phyloP scores from a whole-genome alignment of 805 yeast species.

The Candida vartiovaarae region DNA sequence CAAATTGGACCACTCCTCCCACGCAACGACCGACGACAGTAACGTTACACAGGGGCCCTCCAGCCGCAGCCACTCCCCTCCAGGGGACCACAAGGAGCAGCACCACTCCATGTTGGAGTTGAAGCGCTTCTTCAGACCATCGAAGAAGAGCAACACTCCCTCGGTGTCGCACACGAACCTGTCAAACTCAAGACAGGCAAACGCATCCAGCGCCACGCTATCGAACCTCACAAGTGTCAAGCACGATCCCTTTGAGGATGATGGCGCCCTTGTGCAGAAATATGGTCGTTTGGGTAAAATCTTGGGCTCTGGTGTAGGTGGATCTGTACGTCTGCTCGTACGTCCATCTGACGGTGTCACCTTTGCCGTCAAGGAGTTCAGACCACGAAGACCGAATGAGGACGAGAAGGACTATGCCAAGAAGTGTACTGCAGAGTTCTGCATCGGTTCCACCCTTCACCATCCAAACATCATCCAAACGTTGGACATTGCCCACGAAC shows the following conservation, averaged over 20 bases:
- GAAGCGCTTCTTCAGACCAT: conserved; percentile 19
- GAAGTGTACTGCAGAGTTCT: conserved; percentile 83
- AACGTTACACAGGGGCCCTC: neutral
- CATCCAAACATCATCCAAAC: conserved; percentile 80
- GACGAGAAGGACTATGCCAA: conserved; percentile 71
- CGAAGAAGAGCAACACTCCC: conserved; percentile 5
- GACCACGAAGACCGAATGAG: conserved; percentile 66
- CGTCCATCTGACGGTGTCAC: conserved; percentile 64
- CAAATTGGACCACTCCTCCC: too few relatives aligned
- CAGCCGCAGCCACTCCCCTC: neutral
- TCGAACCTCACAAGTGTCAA: conserved; percentile 1
- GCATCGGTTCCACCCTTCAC: conserved; percentile 75
- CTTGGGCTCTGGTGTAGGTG: conserved; percentile 84
- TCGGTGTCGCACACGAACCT: conserved; percentile 7
- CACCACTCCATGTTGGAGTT: conserved; percentile 17
- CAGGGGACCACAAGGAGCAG: conserved; percentile 3
- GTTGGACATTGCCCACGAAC: conserved; percentile 52
- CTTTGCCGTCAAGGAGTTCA: conserved; percentile 80
- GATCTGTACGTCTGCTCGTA: conserved; percentile 66
- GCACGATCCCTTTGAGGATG: conserved; percentile 31
- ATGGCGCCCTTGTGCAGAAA: conserved; percentile 46
- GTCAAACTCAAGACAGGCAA: conserved; percentile 2
- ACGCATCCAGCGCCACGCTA: conserved; percentile 3
- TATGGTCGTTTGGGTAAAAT: conserved; percentile 72
- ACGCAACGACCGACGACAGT: neutral